Base-by-base conservation (phyloP, 179 eudicot genomes). In the Corrigiola litoralis region DNA sequence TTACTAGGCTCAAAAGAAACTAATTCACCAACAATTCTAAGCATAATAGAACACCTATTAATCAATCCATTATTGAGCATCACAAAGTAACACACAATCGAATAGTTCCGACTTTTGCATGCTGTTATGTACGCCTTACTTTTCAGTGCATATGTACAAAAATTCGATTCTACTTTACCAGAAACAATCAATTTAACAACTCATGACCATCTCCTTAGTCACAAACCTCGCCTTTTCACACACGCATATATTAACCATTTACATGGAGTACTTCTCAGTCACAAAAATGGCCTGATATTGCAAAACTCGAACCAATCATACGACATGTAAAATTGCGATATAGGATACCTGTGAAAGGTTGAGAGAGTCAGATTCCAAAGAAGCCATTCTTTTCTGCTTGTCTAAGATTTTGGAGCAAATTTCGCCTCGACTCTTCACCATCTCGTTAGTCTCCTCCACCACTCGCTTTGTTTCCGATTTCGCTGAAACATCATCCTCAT, bases 381-480 rank as follows among this genome's bases (percentile, higher is more conserved):
- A 72, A 42, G 77, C 68, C 45, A 80, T 68, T 65, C 72, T 80
- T 73, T 77, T 85, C 78, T 89, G 87, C 66, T 75, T 81, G 46
- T 87, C 89, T 58, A 89, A 63, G 53, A 89, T 87, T 69, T 73
- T 70, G 41, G 82, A 81, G 70, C 90, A 83, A 34, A 85, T 75
- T 20, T 78, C 71, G 56, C 78, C 87, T 78, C 78, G 83, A 48
- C 68, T 60, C 68, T 83, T 83, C 47, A 69, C 67, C 83, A 89
- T 76, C 74, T 66, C 66, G 14, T 81, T 84, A 34, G 78, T 63
- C 44, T 87, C 96, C 67, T 79, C 82, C 71, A 65, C 71, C 36
- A 89, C 65, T 52, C 61, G 80, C 83, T 60, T 80, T 18, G 72
- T 62, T 49, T 80, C 83, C 36, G 78, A 65, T 69, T 77, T 78